Base-by-base conservation (phyloP, 495 filamentous ascomycete species). In the Durotheca rogersii region DNA sequence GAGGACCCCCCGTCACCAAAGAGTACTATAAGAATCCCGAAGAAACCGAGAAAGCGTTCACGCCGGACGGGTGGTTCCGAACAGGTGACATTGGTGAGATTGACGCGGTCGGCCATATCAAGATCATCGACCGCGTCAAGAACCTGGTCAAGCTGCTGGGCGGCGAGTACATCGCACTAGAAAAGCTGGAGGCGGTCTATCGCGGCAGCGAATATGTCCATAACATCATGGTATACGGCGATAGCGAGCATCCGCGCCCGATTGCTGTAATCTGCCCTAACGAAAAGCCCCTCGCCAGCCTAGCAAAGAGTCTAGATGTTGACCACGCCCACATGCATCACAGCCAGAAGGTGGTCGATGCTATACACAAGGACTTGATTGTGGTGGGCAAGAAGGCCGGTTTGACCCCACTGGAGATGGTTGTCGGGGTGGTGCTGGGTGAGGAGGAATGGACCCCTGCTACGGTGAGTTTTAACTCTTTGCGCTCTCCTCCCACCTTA, bases 51-150 rank as follows among this genome's bases (percentile, higher is more conserved):
- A 88, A 88, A 67, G 86, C 84, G 6, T 73, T 95, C 27, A 85
- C 88, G 0, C 68, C 81, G 29, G 91, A 95, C 50, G 91, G 91
- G 35, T 96, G 91, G 91, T 95, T 96, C 78, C 80, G 82, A 33
- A 95, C 91, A 0, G 91, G 91, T 7, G 91, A 96, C 52, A 88
- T 96, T 29, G 85, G 82, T 61, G 75, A 77, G 17, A 71, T 96
- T 25, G 87, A 92, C 60, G 74, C 79, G 16, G 70, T 81, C 36
- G 91, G 91, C 53, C 87, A 92, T 57, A 81, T 96, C 66, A 76
- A 79, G 47, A 85, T 96, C 67, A 83, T 96, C 56, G 91, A 96
- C 67, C 89, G 91, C 50, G 80, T 88, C 55, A 96, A 96, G 81
- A 96, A 96, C 53, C 64, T 78, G 0, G 86, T 84, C 53, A 85